These are phyloP conservation scores for Bonia amplexicaulis DNA, from an alignment of 176 grass and related monocot genomes.

Conservation along the genomic window DNA sequence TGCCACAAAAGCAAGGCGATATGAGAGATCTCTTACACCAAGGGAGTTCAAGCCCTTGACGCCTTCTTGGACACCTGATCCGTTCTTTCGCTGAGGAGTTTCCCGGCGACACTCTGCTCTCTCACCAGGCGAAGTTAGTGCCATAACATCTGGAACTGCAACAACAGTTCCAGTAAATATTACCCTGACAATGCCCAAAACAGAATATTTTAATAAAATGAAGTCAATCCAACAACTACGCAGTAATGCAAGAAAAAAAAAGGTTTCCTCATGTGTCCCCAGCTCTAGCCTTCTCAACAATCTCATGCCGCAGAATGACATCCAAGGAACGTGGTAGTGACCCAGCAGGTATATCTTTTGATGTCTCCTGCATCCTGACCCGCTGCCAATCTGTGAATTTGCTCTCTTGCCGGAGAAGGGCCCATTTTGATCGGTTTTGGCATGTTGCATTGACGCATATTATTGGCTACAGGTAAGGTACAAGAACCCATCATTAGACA, in stretches of 20 bases:
- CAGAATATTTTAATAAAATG: not conserved
- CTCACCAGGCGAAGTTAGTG: slow-evolving; percentile 91
- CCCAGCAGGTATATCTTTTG: slow-evolving; percentile 93
- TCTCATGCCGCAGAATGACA: slow-evolving; percentile 89
- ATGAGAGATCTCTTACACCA: slow-evolving; percentile 93
- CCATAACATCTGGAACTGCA: slow-evolving; percentile 93
- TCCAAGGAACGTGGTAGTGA: slow-evolving; percentile 93
- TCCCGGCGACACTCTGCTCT: slow-evolving; percentile 90
- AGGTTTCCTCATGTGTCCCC: slow-evolving; percentile 77
- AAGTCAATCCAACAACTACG: not conserved
- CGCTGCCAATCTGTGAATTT: slow-evolving; percentile 98
- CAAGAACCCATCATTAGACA: slow-evolving; percentile 7
- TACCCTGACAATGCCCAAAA: slow-evolving; percentile 43
- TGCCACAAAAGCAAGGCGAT: slow-evolving; percentile 87
- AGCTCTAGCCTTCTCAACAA: slow-evolving; percentile 96
- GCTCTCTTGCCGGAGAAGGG: slow-evolving; percentile 92
- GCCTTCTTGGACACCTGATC: slow-evolving; percentile 74
- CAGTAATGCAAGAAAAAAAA: not conserved
- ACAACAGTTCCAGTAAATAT: slow-evolving; percentile 90
- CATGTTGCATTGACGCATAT: slow-evolving; percentile 91
- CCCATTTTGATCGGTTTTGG: slow-evolving; percentile 80
- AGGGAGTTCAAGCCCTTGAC: slow-evolving; percentile 82
- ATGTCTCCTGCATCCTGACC: slow-evolving; percentile 90
- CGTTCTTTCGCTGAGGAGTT: slow-evolving; percentile 75
- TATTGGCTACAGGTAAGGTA: slow-evolving; percentile 59